Evolutionary conservation across 2,329 filamentous ascomycete species (phyloP).

Genomic region (Ustilaginoidea virens): DNA sequence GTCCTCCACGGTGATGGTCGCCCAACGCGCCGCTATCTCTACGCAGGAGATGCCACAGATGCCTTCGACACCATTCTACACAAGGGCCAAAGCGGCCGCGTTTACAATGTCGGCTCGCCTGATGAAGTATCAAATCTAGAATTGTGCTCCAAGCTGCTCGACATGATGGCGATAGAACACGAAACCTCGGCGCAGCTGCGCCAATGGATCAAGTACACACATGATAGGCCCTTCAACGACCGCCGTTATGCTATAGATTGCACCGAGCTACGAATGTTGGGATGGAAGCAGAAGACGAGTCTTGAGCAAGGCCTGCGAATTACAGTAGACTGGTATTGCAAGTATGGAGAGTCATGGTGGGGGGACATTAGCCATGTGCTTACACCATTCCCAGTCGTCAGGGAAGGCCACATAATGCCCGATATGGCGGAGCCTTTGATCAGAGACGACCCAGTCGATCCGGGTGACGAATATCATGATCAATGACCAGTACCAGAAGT

Average conservation of each 20-base stretch:
- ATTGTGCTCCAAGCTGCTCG: constrained; percentile 49
- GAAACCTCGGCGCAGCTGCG: constrained; percentile 35
- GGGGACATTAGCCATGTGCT: constrained; percentile 55
- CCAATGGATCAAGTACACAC: constrained; percentile 57
- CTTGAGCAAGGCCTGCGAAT: constrained; percentile 47
- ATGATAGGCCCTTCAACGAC: constrained; percentile 68
- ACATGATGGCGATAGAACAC: constrained; percentile 41
- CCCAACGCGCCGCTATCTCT: constrained; percentile 62
- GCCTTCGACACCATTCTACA: constrained; percentile 76
- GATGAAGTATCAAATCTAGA: constrained; percentile 65
- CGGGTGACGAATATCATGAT: constrained; percentile 10
- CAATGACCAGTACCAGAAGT: no score
- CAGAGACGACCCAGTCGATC: constrained; percentile 17
- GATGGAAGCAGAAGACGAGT: constrained; percentile 52
- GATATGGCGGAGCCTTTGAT: constrained; percentile 24
- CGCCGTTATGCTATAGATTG: constrained; percentile 58
- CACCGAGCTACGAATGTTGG: constrained; percentile 48
- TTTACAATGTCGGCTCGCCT: constrained; percentile 69
- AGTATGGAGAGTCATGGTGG: constrained; percentile 55
- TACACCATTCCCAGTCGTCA: constrained; percentile 50
- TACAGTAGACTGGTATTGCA: constrained; percentile 56
- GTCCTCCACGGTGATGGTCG: constrained; percentile 64
- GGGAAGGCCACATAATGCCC: constrained; percentile 37
- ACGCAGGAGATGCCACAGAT: constrained; percentile 64
- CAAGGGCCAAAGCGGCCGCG: constrained; percentile 55